Evolutionary conservation across 2,329 filamentous ascomycete genomes (phyloP), one percentile per base, ranked within the genome.

Genomic region (Paecilomyces dactylethromorphus): DNA sequence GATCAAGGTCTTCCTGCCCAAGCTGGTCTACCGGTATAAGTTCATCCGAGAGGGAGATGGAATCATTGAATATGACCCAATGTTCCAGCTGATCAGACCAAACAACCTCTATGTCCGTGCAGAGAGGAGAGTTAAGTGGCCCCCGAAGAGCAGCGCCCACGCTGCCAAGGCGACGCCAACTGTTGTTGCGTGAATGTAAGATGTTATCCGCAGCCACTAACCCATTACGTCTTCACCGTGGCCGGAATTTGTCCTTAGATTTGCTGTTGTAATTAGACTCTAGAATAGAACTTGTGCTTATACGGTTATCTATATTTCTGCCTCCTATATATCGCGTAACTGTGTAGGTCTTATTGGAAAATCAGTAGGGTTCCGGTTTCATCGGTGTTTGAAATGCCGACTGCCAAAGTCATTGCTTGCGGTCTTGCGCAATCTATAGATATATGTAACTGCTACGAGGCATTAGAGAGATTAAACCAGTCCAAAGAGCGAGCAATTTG

Each of bases 1-100:
- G 69, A 76, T 86, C 59, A 86, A 86, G 73, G 76, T 85, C 15
- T 69, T 73, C 33, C 33, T 87, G 62, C 75, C 79, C 1, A 83
- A 86, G 73, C 71, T 87, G 39, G 69, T 87, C 1, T 87, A 80
- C 59, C 76, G 84, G 7, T 87, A 87, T 66, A 74, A 81, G 57
- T 87, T 85, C 59, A 69, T 61, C 10, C 68, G 77, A n/a, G 82
- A 79, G n/a, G 76, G 76, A 3, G 75, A 82, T 3, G 80, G 75
- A 1, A 72, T 79, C 0, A 72, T 85, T 5, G 82, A 84, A 57
- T 86, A 86, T 53, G 83, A 86, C 61, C 83, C 83, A 1, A 78
- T 80, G 74, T 86, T 85, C 68, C 81, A 84, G 72, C 69, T 85
- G 1, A 84, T 85, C 59, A 68, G 82, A 21, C 83, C 83, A 1